A percentile compares a stretch with the other conserved stretches of the same genome.
Evolutionary conservation across 2,329 filamentous ascomycete species (phyloP).

Genomic region (Xylariaceae sp.): DNA sequence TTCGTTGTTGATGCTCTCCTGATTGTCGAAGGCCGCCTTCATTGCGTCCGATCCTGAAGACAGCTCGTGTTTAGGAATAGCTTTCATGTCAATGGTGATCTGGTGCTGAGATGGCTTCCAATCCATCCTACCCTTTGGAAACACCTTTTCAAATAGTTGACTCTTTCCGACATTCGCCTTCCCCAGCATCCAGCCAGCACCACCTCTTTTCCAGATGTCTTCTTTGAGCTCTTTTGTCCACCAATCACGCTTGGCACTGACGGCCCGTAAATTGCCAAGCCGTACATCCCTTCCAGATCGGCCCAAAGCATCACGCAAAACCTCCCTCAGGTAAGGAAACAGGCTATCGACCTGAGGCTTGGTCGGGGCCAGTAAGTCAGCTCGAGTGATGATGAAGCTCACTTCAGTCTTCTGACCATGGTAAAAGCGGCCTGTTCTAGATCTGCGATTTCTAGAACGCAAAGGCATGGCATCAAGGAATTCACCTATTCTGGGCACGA

Average conservation of each 20-base stretch:
- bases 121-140: conserved; percentile 68
- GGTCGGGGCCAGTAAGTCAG: conserved; percentile 79
- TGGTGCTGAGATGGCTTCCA: conserved; percentile 36
- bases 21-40: neutral
- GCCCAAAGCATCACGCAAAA: conserved; percentile 75
- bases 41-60: neutral
- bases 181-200: conserved; percentile 93
- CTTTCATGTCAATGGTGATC: conserved; percentile 34
- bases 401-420: conserved; percentile 70
- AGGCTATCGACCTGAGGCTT: conserved; percentile 81
- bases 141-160: conserved; percentile 81
- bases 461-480: conserved; percentile 70
- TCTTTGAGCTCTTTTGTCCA: conserved; percentile 87
- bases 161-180: conserved; percentile 98
- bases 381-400: conserved; percentile 86
- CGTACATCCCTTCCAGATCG: conserved; percentile 65
- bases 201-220: conserved; percentile 78
- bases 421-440: conserved; percentile 63
- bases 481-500: conserved; percentile 73
- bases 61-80: conserved; percentile 9
- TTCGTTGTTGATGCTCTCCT: conserved; percentile 13
- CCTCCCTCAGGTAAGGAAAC: conserved; percentile 79
- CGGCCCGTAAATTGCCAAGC: conserved; percentile 82
- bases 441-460: conserved; percentile 76
- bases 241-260: conserved; percentile 84